Evolutionary conservation across 2,329 filamentous ascomycete genomes (phyloP).

Genomic region (Neonectria sp.): DNA sequence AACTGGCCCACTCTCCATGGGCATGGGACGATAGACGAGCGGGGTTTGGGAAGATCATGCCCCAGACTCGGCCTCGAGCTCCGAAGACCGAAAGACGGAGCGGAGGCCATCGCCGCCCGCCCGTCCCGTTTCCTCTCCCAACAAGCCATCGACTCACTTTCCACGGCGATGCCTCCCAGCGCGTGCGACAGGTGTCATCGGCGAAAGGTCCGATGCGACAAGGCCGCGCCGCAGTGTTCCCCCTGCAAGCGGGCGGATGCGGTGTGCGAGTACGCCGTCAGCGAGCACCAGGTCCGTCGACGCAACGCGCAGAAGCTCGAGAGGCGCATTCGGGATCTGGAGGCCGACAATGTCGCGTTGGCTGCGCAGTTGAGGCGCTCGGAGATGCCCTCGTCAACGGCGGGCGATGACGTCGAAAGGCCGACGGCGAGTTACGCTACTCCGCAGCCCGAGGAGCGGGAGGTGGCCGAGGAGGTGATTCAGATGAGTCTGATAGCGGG

Average conservation of each 20-base stretch:
- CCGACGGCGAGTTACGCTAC: slow-evolving; percentile 3
- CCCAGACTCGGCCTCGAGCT: slow-evolving; percentile 34
- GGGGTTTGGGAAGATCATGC: slow-evolving; percentile 25
- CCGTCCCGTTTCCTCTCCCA: background rate
- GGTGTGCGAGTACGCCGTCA: slow-evolving; percentile 53
- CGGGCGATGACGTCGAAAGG: slow-evolving; percentile 19
- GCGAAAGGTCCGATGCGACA: slow-evolving; percentile 59
- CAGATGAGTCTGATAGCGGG: slow-evolving; percentile 59
- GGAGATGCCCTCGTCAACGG: slow-evolving; percentile 7
- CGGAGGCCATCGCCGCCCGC: slow-evolving; percentile 29
- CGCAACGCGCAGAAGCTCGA: slow-evolving; percentile 55
- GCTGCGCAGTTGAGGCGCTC: slow-evolving; percentile 31
- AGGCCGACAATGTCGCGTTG: slow-evolving; percentile 47
- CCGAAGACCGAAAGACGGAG: slow-evolving; percentile 27
- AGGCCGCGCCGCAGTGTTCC: slow-evolving; percentile 53
- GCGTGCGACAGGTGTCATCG: slow-evolving; percentile 59
- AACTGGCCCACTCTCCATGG: slow-evolving; percentile 18
- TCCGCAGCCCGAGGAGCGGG: slow-evolving; percentile 30
- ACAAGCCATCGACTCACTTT: background rate
- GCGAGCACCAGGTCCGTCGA: slow-evolving; percentile 47
- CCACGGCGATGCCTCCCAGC: slow-evolving; percentile 32
- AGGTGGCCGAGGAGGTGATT: slow-evolving; percentile 59
- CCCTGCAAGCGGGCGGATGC: slow-evolving; percentile 54
- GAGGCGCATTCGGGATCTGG: slow-evolving; percentile 51
- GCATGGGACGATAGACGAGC: slow-evolving; percentile 24